Conservation (phyloP, 2,329 filamentous ascomycete genomes). For the Exophiala sideris region DNA sequence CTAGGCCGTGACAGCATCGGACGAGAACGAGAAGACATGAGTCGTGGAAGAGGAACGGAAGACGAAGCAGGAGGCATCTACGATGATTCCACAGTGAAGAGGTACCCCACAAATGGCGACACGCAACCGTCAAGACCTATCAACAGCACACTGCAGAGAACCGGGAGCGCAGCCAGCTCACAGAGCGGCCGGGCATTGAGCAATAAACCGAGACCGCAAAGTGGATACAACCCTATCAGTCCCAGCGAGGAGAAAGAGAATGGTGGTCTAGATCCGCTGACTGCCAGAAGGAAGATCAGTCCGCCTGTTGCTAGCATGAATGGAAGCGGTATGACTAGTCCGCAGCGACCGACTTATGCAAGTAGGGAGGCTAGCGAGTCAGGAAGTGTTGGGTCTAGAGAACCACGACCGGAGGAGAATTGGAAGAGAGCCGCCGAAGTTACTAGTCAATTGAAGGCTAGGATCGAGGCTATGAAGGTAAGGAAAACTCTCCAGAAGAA, state of each 20-base stretch:
- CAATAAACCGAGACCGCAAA: conserved; percentile 36
- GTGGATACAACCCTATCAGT: conserved; percentile 38
- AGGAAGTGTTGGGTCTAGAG: conserved; percentile 31
- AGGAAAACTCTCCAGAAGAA: conserved; percentile 25
- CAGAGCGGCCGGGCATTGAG: conserved; percentile 12
- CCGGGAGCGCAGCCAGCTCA: conserved; percentile 25
- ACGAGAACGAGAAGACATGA: conserved; percentile 27
- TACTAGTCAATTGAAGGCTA: conserved; percentile 91
- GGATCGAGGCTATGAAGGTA: conserved; percentile 98
- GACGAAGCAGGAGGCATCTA: conserved; percentile 52
- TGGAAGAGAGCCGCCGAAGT: conserved; percentile 98
- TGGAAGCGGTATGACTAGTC: conserved; percentile 34
- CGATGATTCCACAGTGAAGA: conserved; percentile 33
- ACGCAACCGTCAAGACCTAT: conserved; percentile 14
- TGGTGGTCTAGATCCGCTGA: conserved; percentile 38
- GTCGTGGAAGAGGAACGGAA: conserved; percentile 19
- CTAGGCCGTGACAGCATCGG: conserved; percentile 45
- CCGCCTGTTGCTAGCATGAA: conserved; percentile 38
- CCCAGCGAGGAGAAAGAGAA: conserved; percentile 77
- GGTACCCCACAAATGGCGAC: conserved; percentile 27
- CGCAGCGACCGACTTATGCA: conserved; percentile 30
- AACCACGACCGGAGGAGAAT: conserved; percentile 69
- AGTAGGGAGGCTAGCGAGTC: conserved; percentile 31
- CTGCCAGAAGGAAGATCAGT: conserved; percentile 43
- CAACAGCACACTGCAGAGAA: conserved; percentile 25